Evolutionary conservation across 768 basidiomycete species (phyloP), one percentile per base, ranked within the genome.

Genomic region (Leucocoprinus sp.): DNA sequence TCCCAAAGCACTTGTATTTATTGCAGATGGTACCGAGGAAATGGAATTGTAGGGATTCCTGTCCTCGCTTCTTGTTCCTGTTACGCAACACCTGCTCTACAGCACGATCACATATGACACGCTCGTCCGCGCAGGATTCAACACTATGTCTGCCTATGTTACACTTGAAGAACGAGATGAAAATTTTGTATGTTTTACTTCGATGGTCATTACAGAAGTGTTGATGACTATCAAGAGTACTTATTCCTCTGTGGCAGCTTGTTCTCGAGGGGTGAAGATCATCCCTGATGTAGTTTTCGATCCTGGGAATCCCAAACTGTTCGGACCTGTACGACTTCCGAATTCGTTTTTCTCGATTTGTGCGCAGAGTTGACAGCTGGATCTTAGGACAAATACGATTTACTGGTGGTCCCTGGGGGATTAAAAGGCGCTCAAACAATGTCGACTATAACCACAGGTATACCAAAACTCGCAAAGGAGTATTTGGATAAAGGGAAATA

Each of bases 21-120:
- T 91, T 21, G 82, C 87, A 14, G 74, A 89, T 57, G 88, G 88
- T 9, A 89, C 88, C 1, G 88, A 91, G 58, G 88, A 91, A 64
- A 89, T 88, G 80, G 87, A 89, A 62, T 90, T 89, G 87, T 85
- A 56, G 54, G 79, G 17, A 7, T 56, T 14, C 12, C n/a, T n/a
- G n/a, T n/a, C n/a, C n/a, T n/a, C n/a, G n/a, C n/a, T n/a, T n/a
- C n/a, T n/a, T n/a, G n/a, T n/a, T n/a, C n/a, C n/a, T n/a, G n/a
- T n/a, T n/a, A n/a, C n/a, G n/a, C n/a, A n/a, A n/a, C n/a, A n/a
- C n/a, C n/a, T n/a, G n/a, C n/a, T n/a, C n/a, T n/a, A n/a, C 5
- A 90, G 86, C 54, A 86, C 85, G 7, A 81, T 90, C 63, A 72
- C 78, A 8, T 91, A 85, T 57, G 88, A 90, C 56, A 86, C 82